A percentile compares a stretch with the other conserved stretches of the same genome.
Conservation (phyloP, 345 rosid genomes). For the Syzygium grande region DNA sequence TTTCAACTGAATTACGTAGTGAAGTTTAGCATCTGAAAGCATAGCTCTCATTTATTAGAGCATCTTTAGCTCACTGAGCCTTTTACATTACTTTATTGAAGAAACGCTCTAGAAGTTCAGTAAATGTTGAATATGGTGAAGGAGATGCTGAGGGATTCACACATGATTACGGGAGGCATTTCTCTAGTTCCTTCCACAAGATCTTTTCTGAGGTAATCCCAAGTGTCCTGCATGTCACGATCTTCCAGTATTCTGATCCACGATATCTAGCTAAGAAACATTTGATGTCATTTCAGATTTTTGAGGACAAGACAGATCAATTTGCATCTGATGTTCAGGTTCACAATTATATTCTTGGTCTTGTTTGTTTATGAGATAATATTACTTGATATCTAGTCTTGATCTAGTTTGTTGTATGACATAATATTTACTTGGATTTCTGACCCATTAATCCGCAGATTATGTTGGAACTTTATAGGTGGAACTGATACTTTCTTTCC, state of each 20-base stretch:
- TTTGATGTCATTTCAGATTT: constrained; percentile 43
- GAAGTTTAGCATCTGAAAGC: background rate
- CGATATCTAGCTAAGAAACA: background rate
- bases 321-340: constrained; percentile 69
- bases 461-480: constrained; percentile 25
- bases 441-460: background rate
- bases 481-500: constrained; percentile 65
- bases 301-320: constrained; percentile 45
- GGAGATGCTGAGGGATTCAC: constrained; percentile 45
- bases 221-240: background rate
- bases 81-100: constrained; percentile 1
- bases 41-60: background rate
- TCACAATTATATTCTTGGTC: constrained; percentile 7
- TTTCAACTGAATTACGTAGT: background rate
- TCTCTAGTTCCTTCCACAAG: constrained; percentile 84
- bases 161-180: constrained; percentile 41
- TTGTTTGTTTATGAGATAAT: background rate
- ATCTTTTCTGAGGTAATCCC: constrained; percentile 73
- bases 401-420: background rate
- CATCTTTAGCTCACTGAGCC: background rate
- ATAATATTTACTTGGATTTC: background rate
- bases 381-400: background rate
- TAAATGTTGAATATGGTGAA: constrained; percentile 35
- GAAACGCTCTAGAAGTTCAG: constrained; percentile 35
- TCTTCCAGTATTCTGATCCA: background rate